Percentiles rank a stretch among this genome's conserved stretches.
These are phyloP conservation scores for Nicotiana sylvestris DNA, from an alignment of 257 asterid species.

Conservation along the genomic window DNA sequence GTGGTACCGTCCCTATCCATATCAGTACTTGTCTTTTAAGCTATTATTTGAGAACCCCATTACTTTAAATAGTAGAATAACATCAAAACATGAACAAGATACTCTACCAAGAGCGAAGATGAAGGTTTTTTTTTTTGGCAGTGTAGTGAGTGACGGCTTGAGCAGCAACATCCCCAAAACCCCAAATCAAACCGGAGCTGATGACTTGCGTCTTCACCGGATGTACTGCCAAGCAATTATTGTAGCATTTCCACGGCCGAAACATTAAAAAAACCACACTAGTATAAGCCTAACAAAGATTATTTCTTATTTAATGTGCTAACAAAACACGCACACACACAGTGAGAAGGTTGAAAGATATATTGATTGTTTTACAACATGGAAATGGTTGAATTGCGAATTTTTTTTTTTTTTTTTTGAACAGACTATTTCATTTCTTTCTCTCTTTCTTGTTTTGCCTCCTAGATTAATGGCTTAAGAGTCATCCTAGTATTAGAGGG, in stretches of 20 bases:
- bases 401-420: no score
- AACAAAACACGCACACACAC: no score
- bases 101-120: constrained; percentile 7
- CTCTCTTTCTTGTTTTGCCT: no score
- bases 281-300: neutral
- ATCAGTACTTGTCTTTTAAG: no score
- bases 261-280: constrained; percentile 16
- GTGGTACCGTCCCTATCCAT: no score
- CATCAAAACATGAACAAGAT: neutral
- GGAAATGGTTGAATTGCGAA: neutral
- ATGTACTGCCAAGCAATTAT: constrained; percentile 58
- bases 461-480: no score
- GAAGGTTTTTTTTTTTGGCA: constrained; percentile 27
- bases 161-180: constrained; percentile 71
- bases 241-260: constrained; percentile 79
- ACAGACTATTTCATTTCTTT: no score
- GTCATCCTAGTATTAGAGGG: no score
- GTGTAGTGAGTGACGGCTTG: constrained; percentile 70
- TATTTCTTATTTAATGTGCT: no score
- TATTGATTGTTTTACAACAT: no score
- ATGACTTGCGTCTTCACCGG: constrained; percentile 84
- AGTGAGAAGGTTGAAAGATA: no score
- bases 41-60: no score
- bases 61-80: neutral
- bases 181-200: constrained; percentile 85